Evolutionary conservation across 768 basidiomycete species (phyloP), one percentile per base, ranked within the genome.

Genomic region (Suillus ampliporus): DNA sequence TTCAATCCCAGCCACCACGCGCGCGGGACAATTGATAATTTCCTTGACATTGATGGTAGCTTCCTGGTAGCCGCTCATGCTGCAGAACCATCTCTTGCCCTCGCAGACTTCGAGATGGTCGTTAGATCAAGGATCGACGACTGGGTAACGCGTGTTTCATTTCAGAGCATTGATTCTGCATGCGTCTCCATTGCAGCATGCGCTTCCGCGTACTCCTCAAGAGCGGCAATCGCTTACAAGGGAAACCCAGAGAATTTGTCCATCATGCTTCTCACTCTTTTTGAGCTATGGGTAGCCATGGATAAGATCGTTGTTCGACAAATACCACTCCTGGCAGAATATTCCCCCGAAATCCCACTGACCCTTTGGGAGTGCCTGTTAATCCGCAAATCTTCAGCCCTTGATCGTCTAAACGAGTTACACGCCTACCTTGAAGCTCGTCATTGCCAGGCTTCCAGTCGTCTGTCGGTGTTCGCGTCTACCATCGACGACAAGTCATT

Each of bases 191-290:
- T 74, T 13, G 72, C 68, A 54, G 48, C 65, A 0, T 73, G 72
- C 41, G 73, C 73, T 8, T 57, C 58, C 19, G 51, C 63, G 9
- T 79, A 82, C 50, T 69, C 70, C 1, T 64, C 63, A 1, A 46
- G 70, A 0, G 76, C 82, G 0, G 21, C 46, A 41, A 28, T 17
- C 1, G 56, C 58, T 1, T 82, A 81, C 53, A 35, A 57, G 9
- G 63, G 64, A 15, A 80, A 76, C 43, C 78, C 82, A 3, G 82
- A 83, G 57, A 65, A 72, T 37, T 41, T 71, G 7, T 84, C 83
- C 0, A 59, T 79, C 1, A 81, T 86, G 77, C 64, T 85, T 48
- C 68, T 86, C 44, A 73, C 72, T 6, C 60, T 53, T 14, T 28
- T 73, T 26, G 79, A 83, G 28, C 73, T 79, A 28, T 79, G 78